Conservation (phyloP, 495 filamentous ascomycete species). For the Daldinia grandis region DNA sequence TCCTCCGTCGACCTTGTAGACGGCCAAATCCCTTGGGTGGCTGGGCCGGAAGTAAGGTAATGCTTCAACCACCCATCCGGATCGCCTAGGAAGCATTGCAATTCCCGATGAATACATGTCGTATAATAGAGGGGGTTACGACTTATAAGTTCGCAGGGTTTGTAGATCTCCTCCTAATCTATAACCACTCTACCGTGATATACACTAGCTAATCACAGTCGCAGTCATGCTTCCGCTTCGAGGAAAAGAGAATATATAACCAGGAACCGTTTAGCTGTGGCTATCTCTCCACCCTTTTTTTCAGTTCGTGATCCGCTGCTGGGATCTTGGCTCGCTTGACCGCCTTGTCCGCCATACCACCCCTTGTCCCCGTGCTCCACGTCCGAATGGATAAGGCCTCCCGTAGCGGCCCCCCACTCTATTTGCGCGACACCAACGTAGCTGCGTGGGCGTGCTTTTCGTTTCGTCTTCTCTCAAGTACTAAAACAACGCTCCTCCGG, state of each 20-base stretch:
- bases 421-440: conserved; percentile 32
- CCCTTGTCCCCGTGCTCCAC: conserved; percentile 30
- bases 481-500: conserved; percentile 53
- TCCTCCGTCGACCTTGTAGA: conserved; percentile 22
- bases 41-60: conserved; percentile 25
- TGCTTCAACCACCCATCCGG: conserved; percentile 23
- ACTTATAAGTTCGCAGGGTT: conserved; percentile 15
- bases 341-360: conserved; percentile 36
- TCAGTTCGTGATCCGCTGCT: conserved; percentile 33
- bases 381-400: conserved; percentile 40
- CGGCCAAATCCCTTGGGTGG: conserved; percentile 17
- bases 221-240: conserved; percentile 25
- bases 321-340: conserved; percentile 38
- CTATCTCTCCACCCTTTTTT: conserved; percentile 34
- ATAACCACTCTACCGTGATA: conserved; percentile 30
- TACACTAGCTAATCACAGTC: conserved; percentile 37
- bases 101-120: conserved; percentile 20
- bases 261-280: conserved; percentile 19
- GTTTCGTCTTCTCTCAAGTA: conserved; percentile 30
- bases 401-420: conserved; percentile 41
- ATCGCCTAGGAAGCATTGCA: conserved; percentile 15
- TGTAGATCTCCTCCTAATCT: conserved; percentile 23
- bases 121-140: conserved; percentile 34
- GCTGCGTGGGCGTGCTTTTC: conserved; percentile 29
- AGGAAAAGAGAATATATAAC: conserved; percentile 21